Conservation (phyloP, 805 yeast genomes). For the Suhomyces tanzawaensis region DNA sequence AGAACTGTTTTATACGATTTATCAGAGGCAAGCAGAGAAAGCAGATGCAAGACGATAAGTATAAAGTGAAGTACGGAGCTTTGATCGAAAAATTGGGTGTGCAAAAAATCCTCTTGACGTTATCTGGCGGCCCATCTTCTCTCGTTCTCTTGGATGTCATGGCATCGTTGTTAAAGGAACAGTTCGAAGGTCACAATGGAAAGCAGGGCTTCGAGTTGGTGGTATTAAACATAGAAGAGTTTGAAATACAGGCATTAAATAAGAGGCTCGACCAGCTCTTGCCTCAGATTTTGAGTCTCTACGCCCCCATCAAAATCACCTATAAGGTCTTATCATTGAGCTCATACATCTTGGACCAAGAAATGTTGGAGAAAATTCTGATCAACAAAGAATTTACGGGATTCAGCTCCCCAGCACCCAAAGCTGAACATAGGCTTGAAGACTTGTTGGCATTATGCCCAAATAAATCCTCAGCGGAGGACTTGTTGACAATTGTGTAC, state of each 20-base stretch:
- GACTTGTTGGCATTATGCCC: constrained; percentile 41
- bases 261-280: constrained; percentile 15
- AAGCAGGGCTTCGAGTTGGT: constrained; percentile 63
- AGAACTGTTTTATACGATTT: constrained; percentile 66
- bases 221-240: constrained; percentile 49
- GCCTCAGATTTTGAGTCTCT: constrained; percentile 16
- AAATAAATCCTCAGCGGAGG: constrained; percentile 64
- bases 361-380: constrained; percentile 28
- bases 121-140: constrained; percentile 69
- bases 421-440: constrained; percentile 17
- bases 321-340: constrained; percentile 44
- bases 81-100: constrained; percentile 28
- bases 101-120: constrained; percentile 54
- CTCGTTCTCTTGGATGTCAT: constrained; percentile 67
- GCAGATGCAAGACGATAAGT: constrained; percentile 68
- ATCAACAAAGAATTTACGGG: constrained; percentile 30
- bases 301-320: constrained; percentile 24
- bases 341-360: constrained; percentile 32
- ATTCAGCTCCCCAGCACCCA: constrained; percentile 6
- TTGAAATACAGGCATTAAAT: constrained; percentile 15
- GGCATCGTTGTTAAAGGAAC: constrained; percentile 60
- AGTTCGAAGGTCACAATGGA: constrained; percentile 58
- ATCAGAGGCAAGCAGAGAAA: constrained; percentile 78
- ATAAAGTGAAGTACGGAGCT: constrained; percentile 63
- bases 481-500: constrained; percentile 49